These are phyloP conservation scores for Saturnispora zaruensis DNA, from an alignment of 805 yeast genomes.

Conservation along the genomic window DNA sequence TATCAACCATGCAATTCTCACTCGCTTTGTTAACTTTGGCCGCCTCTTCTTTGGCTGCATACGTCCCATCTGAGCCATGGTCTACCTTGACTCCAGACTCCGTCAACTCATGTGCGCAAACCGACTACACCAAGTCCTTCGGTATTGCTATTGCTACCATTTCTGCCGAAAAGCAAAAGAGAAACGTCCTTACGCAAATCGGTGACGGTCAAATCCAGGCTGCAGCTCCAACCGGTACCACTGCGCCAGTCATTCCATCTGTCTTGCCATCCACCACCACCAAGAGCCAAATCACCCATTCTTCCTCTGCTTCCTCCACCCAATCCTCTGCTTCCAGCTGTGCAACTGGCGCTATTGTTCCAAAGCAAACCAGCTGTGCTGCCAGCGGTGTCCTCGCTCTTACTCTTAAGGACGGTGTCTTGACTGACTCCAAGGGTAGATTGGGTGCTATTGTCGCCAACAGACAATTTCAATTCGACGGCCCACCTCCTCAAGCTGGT, in stretches of 20 bases:
- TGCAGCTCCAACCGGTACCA: constrained; percentile 25
- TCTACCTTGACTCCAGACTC: constrained; percentile 56
- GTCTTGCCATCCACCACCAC: constrained; percentile 26
- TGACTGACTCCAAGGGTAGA: constrained; percentile 42
- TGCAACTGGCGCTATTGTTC: constrained; percentile 19
- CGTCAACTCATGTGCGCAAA: constrained; percentile 40
- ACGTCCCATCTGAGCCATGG: constrained; percentile 62
- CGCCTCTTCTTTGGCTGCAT: constrained; percentile 48
- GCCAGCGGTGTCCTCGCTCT: constrained; percentile 33
- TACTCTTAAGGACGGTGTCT: constrained; percentile 33
- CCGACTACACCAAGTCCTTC: constrained; percentile 47
- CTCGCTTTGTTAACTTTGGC: constrained; percentile 34
- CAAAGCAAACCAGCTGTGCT: constrained; percentile 29
- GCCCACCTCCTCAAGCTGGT: constrained; percentile 58
- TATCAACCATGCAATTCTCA: constrained; percentile 12
- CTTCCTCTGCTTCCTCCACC: constrained; percentile 17
- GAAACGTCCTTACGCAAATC: constrained; percentile 32
- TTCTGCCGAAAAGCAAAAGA: constrained; percentile 28
- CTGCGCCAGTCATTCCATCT: constrained; percentile 36
- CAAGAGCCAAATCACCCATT: constrained; percentile 31
- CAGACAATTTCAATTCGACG: constrained; percentile 60
- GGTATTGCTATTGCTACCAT: constrained; percentile 64
- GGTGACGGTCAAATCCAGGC: constrained; percentile 42
- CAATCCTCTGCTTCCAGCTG: constrained; percentile 18
- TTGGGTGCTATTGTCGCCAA: constrained; percentile 52